A percentile compares a stretch with the other conserved stretches of the same genome.
Evolutionary conservation across 2,329 filamentous ascomycete genomes (phyloP).

Genomic region (Trichoderma simmonsii): DNA sequence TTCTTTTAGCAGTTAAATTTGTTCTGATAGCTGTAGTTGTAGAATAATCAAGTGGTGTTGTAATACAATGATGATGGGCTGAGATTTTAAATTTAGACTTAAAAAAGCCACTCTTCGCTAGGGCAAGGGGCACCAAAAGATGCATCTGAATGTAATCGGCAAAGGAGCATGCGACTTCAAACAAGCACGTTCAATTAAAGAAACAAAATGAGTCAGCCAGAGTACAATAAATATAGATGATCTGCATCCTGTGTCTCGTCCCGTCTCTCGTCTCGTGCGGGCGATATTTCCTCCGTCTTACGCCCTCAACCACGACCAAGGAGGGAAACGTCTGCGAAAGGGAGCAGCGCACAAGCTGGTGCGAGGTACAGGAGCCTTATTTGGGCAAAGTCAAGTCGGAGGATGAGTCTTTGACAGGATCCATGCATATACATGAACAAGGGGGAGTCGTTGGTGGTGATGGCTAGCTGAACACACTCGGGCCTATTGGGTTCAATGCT

Average conservation of each 20-base stretch:
- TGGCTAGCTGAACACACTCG: neutral
- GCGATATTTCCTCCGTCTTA: conserved; percentile 14
- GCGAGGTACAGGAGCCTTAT: neutral
- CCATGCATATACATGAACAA: neutral
- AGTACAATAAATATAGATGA: neutral
- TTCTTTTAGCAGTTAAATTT: too few species aligned
- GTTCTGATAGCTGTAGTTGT: too few species aligned
- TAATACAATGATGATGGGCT: neutral
- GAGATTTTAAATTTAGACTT: neutral
- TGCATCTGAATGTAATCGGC: neutral
- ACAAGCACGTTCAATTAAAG: neutral
- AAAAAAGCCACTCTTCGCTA: neutral
- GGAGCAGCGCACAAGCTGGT: neutral
- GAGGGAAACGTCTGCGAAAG: conserved; percentile 10
- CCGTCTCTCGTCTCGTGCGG: neutral
- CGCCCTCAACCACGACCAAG: neutral
- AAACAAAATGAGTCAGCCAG: neutral
- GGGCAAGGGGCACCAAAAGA: neutral
- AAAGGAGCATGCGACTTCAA: neutral
- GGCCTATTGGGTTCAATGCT: neutral
- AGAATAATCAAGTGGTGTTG: neutral
- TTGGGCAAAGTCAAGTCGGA: neutral
- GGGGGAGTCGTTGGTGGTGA: neutral
- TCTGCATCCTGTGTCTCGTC: neutral
- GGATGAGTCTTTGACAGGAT: neutral